Percentiles rank a stretch among this genome's conserved stretches.
phyloP scores from a whole-genome alignment of 441 rosid species.

The Codiaeum variegatum region DNA sequence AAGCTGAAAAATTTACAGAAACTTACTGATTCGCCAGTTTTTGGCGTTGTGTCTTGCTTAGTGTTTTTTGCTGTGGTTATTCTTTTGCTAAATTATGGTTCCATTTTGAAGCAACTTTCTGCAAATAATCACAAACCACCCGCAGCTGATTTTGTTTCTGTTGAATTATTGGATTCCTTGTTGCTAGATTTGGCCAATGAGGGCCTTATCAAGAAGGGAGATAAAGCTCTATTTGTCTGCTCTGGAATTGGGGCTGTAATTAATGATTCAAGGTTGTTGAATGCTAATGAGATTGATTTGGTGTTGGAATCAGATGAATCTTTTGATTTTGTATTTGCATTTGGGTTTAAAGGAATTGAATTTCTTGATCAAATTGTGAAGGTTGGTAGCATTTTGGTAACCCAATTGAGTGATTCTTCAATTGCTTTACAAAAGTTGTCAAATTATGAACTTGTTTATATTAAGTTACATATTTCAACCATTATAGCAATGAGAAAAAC shows the following conservation, averaged over 20 bases:
- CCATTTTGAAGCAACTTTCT: conserved; percentile 26
- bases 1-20: conserved; percentile 24
- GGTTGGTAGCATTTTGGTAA: conserved; percentile 37
- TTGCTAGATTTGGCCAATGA: conserved; percentile 34
- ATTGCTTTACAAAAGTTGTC: conserved; percentile 27
- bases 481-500: conserved; percentile 36
- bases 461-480: conserved; percentile 27
- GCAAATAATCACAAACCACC: conserved; percentile 6
- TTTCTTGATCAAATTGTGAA: conserved; percentile 34
- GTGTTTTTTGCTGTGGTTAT: conserved; percentile 37
- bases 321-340: conserved; percentile 38
- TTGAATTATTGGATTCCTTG: conserved; percentile 30
- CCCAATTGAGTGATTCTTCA: conserved; percentile 28
- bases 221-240: conserved; percentile 34
- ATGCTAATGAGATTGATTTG: conserved; percentile 25
- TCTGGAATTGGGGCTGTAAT: conserved; percentile 23
- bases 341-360: conserved; percentile 24
- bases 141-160: conserved; percentile 17
- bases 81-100: conserved; percentile 32
- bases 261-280: conserved; percentile 22
- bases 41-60: conserved; percentile 39
- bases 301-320: conserved; percentile 28
- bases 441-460: conserved; percentile 32
- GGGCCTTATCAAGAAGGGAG: conserved; percentile 37
- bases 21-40: conserved; percentile 36